phyloP scores from a whole-genome alignment of 805 yeast species.

The Wickerhamiella azymoides region DNA sequence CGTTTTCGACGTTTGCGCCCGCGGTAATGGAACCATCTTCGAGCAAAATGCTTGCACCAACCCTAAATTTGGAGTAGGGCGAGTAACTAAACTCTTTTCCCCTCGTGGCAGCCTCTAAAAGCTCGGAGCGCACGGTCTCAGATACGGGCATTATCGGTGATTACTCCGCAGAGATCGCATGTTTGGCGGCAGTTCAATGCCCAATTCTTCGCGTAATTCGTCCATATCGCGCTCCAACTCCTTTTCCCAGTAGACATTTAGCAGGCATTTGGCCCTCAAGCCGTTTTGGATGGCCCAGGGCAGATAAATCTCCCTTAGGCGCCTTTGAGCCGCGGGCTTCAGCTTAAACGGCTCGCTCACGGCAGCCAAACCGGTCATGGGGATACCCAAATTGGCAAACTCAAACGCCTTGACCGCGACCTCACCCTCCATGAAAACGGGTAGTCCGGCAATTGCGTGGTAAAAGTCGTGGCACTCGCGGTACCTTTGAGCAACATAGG shows the following conservation, averaged over 20 bases:
- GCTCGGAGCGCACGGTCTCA: slow-evolving; percentile 4
- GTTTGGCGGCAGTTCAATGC: slow-evolving; percentile 68
- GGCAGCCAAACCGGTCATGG: slow-evolving; percentile 91
- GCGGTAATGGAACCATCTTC: slow-evolving; percentile 33
- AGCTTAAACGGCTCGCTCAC: slow-evolving; percentile 76
- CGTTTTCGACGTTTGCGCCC: slow-evolving; percentile 92
- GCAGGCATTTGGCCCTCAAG: slow-evolving; percentile 53
- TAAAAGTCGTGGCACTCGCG: slow-evolving; percentile 96
- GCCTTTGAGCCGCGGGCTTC: slow-evolving; percentile 43
- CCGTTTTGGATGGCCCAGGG: slow-evolving; percentile 84
- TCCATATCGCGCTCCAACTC: slow-evolving; percentile 56
- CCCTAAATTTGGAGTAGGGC: slow-evolving; percentile 68
- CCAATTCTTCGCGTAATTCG: slow-evolving; percentile 56
- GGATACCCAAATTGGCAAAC: slow-evolving; percentile 80
- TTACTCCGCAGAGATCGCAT: slow-evolving; percentile 32
- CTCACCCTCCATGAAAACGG: slow-evolving; percentile 92
- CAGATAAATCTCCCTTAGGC: slow-evolving; percentile 49
- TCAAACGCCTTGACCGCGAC: slow-evolving; percentile 86
- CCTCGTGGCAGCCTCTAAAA: slow-evolving; percentile 17
- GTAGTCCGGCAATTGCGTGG: slow-evolving; percentile 81
- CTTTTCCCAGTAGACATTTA: slow-evolving; percentile 89
- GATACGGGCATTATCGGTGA: background rate
- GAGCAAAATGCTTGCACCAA: slow-evolving; percentile 65
- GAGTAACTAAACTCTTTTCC: slow-evolving; percentile 35
- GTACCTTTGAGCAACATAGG: slow-evolving; percentile 85